These are phyloP conservation scores for Penicillium ochrochloron DNA, from an alignment of 495 filamentous ascomycete species.

Conservation along the genomic window DNA sequence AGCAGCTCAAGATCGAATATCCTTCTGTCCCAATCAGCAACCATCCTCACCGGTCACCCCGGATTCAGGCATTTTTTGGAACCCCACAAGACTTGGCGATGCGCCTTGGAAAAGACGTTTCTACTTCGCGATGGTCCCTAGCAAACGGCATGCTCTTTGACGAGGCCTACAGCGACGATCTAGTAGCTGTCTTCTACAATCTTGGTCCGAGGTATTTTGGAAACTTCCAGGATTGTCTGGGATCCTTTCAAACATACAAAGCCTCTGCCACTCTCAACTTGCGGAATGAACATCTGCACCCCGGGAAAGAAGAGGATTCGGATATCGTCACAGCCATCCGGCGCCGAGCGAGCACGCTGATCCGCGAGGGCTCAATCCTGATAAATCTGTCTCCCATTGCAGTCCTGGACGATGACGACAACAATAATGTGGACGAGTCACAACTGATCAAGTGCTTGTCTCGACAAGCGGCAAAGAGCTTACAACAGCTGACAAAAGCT, in stretches of 20 bases:
- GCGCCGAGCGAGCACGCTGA: slow-evolving; percentile 74
- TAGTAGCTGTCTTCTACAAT: slow-evolving; percentile 86
- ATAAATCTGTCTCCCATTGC: slow-evolving; percentile 81
- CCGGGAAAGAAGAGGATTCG: slow-evolving; percentile 88
- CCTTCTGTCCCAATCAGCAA: slow-evolving; percentile 64
- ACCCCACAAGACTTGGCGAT: slow-evolving; percentile 90
- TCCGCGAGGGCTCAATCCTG: slow-evolving; percentile 82
- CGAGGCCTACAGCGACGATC: slow-evolving; percentile 86
- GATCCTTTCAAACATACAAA: slow-evolving; percentile 94
- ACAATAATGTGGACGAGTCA: slow-evolving; percentile 69
- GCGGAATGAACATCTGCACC: slow-evolving; percentile 88
- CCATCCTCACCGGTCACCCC: slow-evolving; percentile 57
- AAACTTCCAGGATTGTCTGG: slow-evolving; percentile 94
- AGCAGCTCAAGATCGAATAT: slow-evolving; percentile 88
- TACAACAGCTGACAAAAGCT: slow-evolving; percentile 72
- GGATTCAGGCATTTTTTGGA: slow-evolving; percentile 89
- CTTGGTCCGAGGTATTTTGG: slow-evolving; percentile 90
- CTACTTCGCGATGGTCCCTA: slow-evolving; percentile 82
- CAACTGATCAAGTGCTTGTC: slow-evolving; percentile 78
- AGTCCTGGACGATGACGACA: slow-evolving; percentile 76
- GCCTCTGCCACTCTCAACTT: slow-evolving; percentile 91
- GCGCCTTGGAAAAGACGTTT: slow-evolving; percentile 74
- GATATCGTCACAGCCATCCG: slow-evolving; percentile 90
- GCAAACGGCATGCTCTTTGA: slow-evolving; percentile 87
- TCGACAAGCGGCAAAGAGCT: slow-evolving; percentile 69